Evolutionary conservation across 306 rosid species (phyloP), one percentile per base, ranked within the genome.

Genomic region (Psophocarpus tetragonolobus): DNA sequence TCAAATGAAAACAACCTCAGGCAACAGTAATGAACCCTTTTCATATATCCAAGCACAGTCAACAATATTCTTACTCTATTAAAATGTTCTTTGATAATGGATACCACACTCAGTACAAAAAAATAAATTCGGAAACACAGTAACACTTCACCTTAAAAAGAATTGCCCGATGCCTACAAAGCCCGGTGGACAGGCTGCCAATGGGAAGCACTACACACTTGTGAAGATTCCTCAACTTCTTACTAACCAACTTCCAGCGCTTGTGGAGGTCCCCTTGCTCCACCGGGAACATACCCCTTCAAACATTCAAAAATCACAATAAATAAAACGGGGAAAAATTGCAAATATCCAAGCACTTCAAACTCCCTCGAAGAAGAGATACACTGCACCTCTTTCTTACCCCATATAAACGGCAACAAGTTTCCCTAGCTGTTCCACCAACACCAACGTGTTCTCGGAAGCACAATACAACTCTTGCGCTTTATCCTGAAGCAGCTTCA

Each of bases 121-220:
- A 38, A 23, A 27, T 18, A 23, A 62, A 42, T 73, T 48, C 26
- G 42, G 6, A 75, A 45, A 45, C 9, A 29, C 56, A 36, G 42
- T 20, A 68, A 6, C 58, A 63, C n/a, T 73, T 81, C 78, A 95
- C 99, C 97, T 95, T 95, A 87, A 95, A 95, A 67, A 95, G 97
- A 84, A 95, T 81, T n/a, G 99, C 99, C 10, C 99, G 93, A 70
- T 95, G 99, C 88, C 99, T 85, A 80, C 99, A 95, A 61, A 92
- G 90, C 33, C 99, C 99, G 74, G 84, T 79, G 26, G 97, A 95
- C 45, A 95, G 87, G 80, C 88, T 88, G 61, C 97, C 97, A 29
- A 95, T 91, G 41, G 99, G 99, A 73, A 95, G 85, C 87, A 92
- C 97, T 6, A 87, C 88, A 87, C 97, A 95, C 64, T 95, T 88